Evolutionary conservation across 2,329 filamentous ascomycete genomes (phyloP), one percentile per base, ranked within the genome.

Genomic region (Fusarium napiforme): DNA sequence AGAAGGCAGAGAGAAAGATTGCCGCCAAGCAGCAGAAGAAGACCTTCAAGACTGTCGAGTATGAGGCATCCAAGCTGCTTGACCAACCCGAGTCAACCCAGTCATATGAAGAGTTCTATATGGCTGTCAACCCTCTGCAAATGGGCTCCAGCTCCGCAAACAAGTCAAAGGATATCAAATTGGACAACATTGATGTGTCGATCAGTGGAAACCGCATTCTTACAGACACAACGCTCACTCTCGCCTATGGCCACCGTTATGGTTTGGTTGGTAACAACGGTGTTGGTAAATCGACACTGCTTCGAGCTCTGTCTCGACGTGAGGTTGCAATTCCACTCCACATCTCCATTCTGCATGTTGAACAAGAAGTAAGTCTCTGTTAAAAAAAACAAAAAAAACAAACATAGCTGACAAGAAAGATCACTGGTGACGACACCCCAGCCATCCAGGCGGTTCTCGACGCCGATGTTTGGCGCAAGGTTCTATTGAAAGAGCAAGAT

Each of bases 21-120:
- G 94, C 95, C 55, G 95, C 95, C 78, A 99, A 99, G 87, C 96
- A 98, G 86, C 96, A 95, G 85, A 97, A 97, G 87, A 99, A 99
- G 87, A 90, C 92, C 40, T 98, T 96, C 92, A 98, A 98, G 88
- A 97, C 93, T 63, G 96, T 99, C 77, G 94, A 98, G 84, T 99
- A 99, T 82, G 96, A 99, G 85, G 93, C 96, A 1, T 98, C 96
- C 18, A 92, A 91, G 75, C 87, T 99, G 75, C 90, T 99, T 75
- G 92, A 97, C 80, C 90, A 94, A 83, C 88, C 94, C 8, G 93
- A 96, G 78, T 90, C 92, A 78, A 87, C 95, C 18, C 92, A 97
- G 87, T 97, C 94, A 45, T 99, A 99, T 82, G 96, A 99, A 84
- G 96, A 99, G 82, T 98, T 99, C 85, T 99, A 97, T 89, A 98